A percentile compares a stretch with the other conserved stretches of the same genome.
Evolutionary conservation across 2,329 filamentous ascomycete species (phyloP).

Genomic region (Microcyclospora tardicrescens): DNA sequence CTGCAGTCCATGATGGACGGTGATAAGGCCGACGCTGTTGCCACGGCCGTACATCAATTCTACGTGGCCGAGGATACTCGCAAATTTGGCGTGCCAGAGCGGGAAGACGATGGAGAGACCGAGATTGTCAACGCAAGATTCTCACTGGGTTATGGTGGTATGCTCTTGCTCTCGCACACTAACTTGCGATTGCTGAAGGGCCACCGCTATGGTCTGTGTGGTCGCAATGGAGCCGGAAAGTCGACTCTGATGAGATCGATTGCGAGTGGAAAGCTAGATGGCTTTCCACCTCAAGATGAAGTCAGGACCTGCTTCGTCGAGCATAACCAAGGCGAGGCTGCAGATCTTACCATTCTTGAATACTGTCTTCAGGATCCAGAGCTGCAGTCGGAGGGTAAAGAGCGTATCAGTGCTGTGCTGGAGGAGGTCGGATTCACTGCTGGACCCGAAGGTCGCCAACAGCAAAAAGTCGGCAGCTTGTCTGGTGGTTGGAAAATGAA

Average conservation of each 20-base stretch:
- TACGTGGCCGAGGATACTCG: conserved; percentile 77
- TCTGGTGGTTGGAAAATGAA: conserved; percentile 99
- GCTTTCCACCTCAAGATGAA: conserved; percentile 84
- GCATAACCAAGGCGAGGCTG: conserved; percentile 97
- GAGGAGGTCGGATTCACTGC: conserved; percentile 87
- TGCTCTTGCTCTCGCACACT: conserved; percentile 91
- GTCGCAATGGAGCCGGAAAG: conserved; percentile 93
- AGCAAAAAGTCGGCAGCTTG: conserved; percentile 80
- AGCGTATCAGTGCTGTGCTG: conserved; percentile 73
- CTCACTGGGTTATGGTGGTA: conserved; percentile 92
- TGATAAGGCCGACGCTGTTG: conserved; percentile 51
- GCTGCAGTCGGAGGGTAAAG: conserved; percentile 62
- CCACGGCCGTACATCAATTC: conserved; percentile 59
- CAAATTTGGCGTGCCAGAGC: conserved; percentile 70
- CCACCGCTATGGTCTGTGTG: conserved; percentile 92
- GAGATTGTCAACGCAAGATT: conserved; percentile 98
- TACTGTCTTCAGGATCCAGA: conserved; percentile 84
- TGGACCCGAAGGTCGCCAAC: conserved; percentile 78
- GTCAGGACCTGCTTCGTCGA: conserved; percentile 96
- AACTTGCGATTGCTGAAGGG: conserved; percentile 91
- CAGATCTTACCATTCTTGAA: conserved; percentile 87
- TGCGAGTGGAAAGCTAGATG: conserved; percentile 87
- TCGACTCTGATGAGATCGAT: conserved; percentile 99
- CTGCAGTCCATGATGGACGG: conserved; percentile 56
- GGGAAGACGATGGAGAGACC: conserved; percentile 80